These are phyloP conservation scores for Clavariopsis aquatica DNA, from an alignment of 495 filamentous ascomycete genomes.

Conservation along the genomic window DNA sequence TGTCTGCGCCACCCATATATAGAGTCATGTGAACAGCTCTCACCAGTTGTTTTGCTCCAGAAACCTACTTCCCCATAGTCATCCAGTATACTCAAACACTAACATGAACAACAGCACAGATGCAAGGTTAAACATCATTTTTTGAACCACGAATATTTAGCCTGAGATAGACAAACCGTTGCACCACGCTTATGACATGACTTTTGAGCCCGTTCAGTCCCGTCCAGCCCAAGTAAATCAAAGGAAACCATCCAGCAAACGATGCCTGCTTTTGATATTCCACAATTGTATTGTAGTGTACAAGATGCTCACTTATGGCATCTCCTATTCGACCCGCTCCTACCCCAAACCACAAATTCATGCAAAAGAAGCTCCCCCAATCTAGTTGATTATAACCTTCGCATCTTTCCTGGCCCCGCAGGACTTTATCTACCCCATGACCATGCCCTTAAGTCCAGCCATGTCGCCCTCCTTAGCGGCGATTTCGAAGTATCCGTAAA, in stretches of 20 bases:
- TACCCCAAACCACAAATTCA: background rate
- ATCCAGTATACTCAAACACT: too few species aligned
- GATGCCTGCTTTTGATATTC: slow-evolving; percentile 15
- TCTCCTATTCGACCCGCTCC: background rate
- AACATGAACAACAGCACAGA: too few species aligned
- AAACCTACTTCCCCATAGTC: too few species aligned
- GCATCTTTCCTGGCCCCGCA: background rate
- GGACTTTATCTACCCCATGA: slow-evolving; percentile 46
- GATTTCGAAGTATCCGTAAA: slow-evolving; percentile 99
- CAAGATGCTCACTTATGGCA: background rate
- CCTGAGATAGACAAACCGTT: background rate
- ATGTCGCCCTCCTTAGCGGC: slow-evolving; percentile 98
- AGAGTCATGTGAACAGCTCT: too few species aligned
- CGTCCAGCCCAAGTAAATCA: background rate
- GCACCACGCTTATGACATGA: slow-evolving; percentile 6
- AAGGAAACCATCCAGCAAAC: slow-evolving; percentile 8
- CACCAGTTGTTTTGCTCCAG: too few species aligned
- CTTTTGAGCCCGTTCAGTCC: background rate
- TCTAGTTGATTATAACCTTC: background rate
- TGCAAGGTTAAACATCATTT: background rate
- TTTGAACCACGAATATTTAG: background rate
- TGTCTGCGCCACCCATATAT: too few species aligned
- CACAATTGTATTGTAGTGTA: background rate
- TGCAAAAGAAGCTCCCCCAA: slow-evolving; percentile 3
- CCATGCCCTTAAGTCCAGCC: slow-evolving; percentile 85